Base-by-base conservation (phyloP, 2,329 filamentous ascomycete genomes). In the Lachnellula occidentalis region DNA sequence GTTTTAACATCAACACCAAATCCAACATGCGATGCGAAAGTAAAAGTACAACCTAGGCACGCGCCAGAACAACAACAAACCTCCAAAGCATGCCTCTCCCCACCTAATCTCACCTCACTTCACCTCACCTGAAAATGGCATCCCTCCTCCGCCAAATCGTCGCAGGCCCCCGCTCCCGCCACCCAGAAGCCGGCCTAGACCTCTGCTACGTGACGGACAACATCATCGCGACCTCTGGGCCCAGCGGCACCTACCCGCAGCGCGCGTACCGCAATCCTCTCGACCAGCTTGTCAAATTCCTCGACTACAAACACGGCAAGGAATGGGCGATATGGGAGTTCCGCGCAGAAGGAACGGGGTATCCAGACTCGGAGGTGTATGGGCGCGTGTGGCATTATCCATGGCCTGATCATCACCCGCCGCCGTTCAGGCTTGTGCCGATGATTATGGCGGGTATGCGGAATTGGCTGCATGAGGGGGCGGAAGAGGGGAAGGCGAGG, bases 271-370 rank as follows among this genome's bases (percentile, higher is more conserved):
- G 94, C 67, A 99, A 96, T 68, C 92, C 92, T 0, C 85, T 96
- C 48, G 87, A 95, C 67, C 82, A 86, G 39, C 82, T 99, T 21
- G 90, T 97, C 56, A 81, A 82, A 60, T 99, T 92, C 70, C 85
- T 99, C 59, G 90, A 97, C 72, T 76, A 79, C 45, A 90, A 91
- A 66, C 94, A 99, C 72, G 86, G 81, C 27, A 74, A 83, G 24
- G 76, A 94, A 59, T 99, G 94, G 94, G 85, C 87, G 3, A 96
- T 99, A 66, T 99, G 92, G 90, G 94, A 99, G 73, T 99, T 99
- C 65, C 86, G 94, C 45, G 94, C 91, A 36, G 94, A 99, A 70
- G 94, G 94, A 5, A 96, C 94, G 0, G 94, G 94, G 1, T 99
- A 99, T 66, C 91, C 91, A 0, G 94, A 99, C 67, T 81, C 85